These are phyloP conservation scores for Monilinia fructicola DNA, from an alignment of 2,329 filamentous ascomycete genomes.

Conservation along the genomic window DNA sequence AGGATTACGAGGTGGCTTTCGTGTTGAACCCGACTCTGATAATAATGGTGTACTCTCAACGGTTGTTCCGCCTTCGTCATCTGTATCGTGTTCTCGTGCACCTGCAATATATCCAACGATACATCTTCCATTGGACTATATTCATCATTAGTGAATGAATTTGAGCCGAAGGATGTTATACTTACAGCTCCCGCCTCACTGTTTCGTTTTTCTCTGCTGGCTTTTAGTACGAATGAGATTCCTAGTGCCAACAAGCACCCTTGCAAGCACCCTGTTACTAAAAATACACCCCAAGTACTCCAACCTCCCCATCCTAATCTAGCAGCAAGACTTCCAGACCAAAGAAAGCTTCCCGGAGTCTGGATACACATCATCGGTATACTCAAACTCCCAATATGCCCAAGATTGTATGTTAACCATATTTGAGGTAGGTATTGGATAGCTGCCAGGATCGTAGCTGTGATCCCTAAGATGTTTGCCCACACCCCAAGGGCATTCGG, in stretches of 20 bases:
- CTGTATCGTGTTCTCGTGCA: constrained; percentile 24
- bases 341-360: constrained; percentile 87
- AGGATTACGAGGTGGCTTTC: background rate
- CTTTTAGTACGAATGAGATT: constrained; percentile 66
- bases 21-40: constrained; percentile 15
- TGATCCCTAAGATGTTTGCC: constrained; percentile 82
- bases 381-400: constrained; percentile 85
- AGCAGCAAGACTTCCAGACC: constrained; percentile 78
- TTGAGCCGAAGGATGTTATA: background rate
- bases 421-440: constrained; percentile 97
- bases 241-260: constrained; percentile 78
- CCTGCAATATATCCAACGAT: constrained; percentile 27
- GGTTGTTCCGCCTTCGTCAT: constrained; percentile 28
- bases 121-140: constrained; percentile 25
- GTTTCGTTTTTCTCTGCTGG: constrained; percentile 28
- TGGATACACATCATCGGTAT: constrained; percentile 99
- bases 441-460: constrained; percentile 73
- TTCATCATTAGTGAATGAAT: constrained; percentile 17
- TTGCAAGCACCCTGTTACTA: constrained; percentile 83
- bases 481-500: constrained; percentile 68
- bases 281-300: constrained; percentile 93
- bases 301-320: constrained; percentile 80
- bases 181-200: constrained; percentile 27
- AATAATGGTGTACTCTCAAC: constrained; percentile 26
- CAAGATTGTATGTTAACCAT: constrained; percentile 81